Evolutionary conservation across 768 basidiomycete genomes (phyloP), one percentile per base, ranked within the genome.

Genomic region (Mycena amicta): DNA sequence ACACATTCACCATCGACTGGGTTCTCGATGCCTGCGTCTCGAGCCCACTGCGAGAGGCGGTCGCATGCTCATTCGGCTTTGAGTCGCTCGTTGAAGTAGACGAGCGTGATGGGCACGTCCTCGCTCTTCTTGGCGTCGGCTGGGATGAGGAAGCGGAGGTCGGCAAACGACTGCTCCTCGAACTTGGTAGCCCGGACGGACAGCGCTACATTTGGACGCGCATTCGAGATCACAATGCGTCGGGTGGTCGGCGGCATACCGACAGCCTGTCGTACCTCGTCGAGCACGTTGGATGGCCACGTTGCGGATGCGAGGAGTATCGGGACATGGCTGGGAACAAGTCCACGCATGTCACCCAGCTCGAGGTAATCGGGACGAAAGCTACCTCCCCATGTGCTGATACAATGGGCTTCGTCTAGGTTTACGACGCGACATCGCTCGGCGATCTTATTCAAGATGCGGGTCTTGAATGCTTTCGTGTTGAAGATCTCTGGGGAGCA

Each of bases 161-260:
- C 66, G 4, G 63, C 67, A 27, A 63, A 68, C 61, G 64, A 51
- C 1, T 53, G 31, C 5, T 58, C 51, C 12, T 49, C 37, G 23
- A 40, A 41, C 25, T 64, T 49, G 54, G 70, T 67, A 25, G 33
- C 43, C 20, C 66, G 62, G 15, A 57, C 52, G 4, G 69, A 70
- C 4, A 72, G 62, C 4, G 69, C 68, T 53, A 72, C 53, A 61
- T 72, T 72, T 3, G 68, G 70, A 8, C 45, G 39, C 3, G 57
- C 57, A 55, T 55, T 63, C 28, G 55, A 50, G 13, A 61, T 43
- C 2, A 45, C 31, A 22, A 60, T 55, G n/a, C 15, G 46, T 4
- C 41, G 40, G 3, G 58, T 46, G 31, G 46, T 43, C 47, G 40
- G 33, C 1, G 58, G 50, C 2, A 60, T 33, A 2, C 58, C 53